A percentile compares a stretch with the other conserved stretches of the same genome.
These are phyloP conservation scores for Botrytis porri DNA, from an alignment of 2,329 filamentous ascomycete genomes.

Conservation along the genomic window DNA sequence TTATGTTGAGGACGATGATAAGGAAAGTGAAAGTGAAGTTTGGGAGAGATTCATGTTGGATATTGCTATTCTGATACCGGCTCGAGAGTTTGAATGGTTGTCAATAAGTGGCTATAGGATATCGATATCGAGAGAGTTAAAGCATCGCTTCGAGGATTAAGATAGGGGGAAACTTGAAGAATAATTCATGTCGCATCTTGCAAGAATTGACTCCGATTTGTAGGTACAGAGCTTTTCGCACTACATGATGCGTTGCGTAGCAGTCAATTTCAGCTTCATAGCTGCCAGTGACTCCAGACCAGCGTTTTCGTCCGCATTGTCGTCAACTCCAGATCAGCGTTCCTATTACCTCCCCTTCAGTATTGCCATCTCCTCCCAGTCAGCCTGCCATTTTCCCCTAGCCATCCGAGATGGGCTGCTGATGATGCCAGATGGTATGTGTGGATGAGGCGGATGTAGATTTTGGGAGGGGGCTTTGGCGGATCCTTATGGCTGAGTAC, in stretches of 20 bases:
- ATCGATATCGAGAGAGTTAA: background rate
- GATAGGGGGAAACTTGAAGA: background rate
- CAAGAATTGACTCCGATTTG: background rate
- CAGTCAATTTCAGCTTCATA: background rate
- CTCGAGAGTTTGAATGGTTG: background rate
- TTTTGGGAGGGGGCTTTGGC: no score
- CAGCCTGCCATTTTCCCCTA: no score
- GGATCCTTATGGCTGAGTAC: no score
- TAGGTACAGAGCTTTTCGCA: rapidly evolving
- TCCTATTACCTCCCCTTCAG: background rate
- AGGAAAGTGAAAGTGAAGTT: background rate
- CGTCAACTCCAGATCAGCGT: background rate
- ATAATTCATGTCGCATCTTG: background rate
- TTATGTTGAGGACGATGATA: background rate
- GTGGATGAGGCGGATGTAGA: no score
- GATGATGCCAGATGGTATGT: no score
- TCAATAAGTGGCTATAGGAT: background rate
- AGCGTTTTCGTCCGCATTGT: background rate
- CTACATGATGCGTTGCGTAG: background rate
- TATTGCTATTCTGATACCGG: background rate
- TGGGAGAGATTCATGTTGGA: background rate
- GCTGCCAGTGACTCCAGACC: background rate
- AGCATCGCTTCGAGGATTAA: background rate
- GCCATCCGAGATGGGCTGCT: no score
- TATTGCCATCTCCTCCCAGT: no score